phyloP scores from a whole-genome alignment of 345 rosid genomes.

The Trapa incisa region DNA sequence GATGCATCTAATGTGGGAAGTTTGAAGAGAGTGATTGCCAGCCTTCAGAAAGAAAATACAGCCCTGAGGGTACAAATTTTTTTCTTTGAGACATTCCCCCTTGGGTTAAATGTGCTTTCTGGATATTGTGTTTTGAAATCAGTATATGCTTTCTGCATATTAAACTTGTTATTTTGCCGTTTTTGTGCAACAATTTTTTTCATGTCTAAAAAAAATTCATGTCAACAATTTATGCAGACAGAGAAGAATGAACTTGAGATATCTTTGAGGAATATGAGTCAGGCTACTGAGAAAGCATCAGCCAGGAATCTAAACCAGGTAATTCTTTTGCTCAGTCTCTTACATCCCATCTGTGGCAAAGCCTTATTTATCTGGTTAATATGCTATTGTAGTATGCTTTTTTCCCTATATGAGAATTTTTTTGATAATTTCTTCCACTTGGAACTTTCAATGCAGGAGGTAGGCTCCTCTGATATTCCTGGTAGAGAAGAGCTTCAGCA shows the following conservation, averaged over 20 bases:
- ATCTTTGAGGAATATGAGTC: constrained; percentile 36
- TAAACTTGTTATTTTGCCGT: not conserved
- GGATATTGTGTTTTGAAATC: not conserved
- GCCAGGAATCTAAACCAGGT: constrained; percentile 26
- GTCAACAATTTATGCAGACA: constrained; percentile 22
- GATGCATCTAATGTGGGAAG: constrained; percentile 33
- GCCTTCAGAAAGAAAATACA: constrained; percentile 59
- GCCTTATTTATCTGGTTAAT: not conserved
- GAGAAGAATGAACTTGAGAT: constrained; percentile 59
- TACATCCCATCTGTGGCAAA: not conserved
- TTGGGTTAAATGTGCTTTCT: not conserved
- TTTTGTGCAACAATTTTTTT: not conserved
- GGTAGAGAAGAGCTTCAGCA: constrained; percentile 59
- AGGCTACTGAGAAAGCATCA: constrained; percentile 29
- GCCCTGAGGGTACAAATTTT: constrained; percentile 44
- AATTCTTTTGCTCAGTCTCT: constrained; percentile 5
- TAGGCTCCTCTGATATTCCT: constrained; percentile 24
- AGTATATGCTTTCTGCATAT: not conserved
- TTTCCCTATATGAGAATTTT: not conserved
- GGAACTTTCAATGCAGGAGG: constrained; percentile 21
- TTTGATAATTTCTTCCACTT: not conserved
- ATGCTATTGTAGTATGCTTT: too few species aligned
- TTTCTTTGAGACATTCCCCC: not conserved
- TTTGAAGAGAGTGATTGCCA: constrained; percentile 35
- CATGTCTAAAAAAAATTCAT: not conserved